Evolutionary conservation across 2,329 filamentous ascomycete species (phyloP), one percentile per base, ranked within the genome.

Genomic region (Penicillium sp.): DNA sequence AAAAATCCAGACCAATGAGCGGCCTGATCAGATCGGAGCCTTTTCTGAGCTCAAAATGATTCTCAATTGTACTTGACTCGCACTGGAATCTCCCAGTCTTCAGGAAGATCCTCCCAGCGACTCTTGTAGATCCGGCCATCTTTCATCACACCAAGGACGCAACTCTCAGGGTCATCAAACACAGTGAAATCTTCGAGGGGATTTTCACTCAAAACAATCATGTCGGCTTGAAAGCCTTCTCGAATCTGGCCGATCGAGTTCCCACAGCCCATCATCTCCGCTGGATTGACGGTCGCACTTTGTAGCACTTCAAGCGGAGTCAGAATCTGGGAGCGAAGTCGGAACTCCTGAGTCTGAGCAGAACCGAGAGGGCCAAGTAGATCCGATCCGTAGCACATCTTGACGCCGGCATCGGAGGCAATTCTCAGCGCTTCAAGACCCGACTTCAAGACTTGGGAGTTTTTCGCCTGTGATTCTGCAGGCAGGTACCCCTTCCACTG

Each of bases 311-410:
- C 69, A 9, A 70, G 29, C 1, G 68, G 45, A 12, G 62, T 63
- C 39, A 77, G 60, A 0, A 75, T 73, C 46, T 69, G 59, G 1
- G 67, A 63, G 4, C 76, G 66, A 7, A 79, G 48, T 4, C 61
- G 57, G 50, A 79, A 79, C 49, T 78, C 75, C 12, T 70, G 65
- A 0, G 69, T 72, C 59, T 80, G 76, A 13, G 70, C 68, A 9
- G 65, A 57, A 5, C 70, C 68, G 45, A 79, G 53, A 0, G 74
- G 74, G 1, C 75, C 77, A 0, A 80, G 70, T 18, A 80, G 65
- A 63, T 80, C 77, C 0, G 76, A 76, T 0, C 79, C 78, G 55
- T 74, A 79, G 55, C 77, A 80, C 48, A 81, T 76, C 1, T 66
- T 74, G 2, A 81, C 76, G 1, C 78, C 78, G 0, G 76, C 77